Evolutionary conservation across 192 early-diverging fungal species (phyloP).

Genomic region (Chytriomyces sp.): DNA sequence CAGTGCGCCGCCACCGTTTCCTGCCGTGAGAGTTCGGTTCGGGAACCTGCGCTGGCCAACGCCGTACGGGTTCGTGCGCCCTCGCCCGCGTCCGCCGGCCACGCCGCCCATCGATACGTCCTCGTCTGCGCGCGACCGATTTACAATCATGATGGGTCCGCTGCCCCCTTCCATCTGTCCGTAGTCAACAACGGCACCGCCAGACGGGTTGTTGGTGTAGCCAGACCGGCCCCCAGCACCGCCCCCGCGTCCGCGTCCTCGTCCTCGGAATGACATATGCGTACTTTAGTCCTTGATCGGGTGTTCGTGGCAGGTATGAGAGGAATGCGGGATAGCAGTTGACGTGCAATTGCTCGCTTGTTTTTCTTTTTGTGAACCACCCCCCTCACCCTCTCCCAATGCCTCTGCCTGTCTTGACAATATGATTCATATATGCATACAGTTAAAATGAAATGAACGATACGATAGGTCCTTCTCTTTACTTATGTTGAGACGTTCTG

Average conservation of each 20-base stretch:
- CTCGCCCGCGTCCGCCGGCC: background rate
- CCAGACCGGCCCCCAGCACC: background rate
- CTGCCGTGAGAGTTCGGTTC: background rate
- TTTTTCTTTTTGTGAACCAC: background rate
- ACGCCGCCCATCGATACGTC: background rate
- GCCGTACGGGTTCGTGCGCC: constrained; percentile 1
- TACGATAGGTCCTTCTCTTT: background rate
- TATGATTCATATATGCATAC: background rate
- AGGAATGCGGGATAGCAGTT: background rate
- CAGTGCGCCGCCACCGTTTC: background rate
- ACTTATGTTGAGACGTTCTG: background rate
- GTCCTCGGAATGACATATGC: background rate
- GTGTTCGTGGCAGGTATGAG: background rate
- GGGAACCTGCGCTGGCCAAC: background rate
- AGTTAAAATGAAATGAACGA: background rate
- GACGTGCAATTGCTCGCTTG: background rate
- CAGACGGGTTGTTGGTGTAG: background rate
- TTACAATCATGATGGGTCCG: background rate
- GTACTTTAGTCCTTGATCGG: background rate
- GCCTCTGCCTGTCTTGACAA: background rate
- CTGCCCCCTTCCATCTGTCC: background rate
- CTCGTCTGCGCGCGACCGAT: background rate
- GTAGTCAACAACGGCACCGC: constrained; percentile 10
- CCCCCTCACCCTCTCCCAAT: background rate
- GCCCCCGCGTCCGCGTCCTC: constrained; percentile 15